Base-by-base conservation (phyloP, 75 land plant genomes). In the Cupressus sempervirens region DNA sequence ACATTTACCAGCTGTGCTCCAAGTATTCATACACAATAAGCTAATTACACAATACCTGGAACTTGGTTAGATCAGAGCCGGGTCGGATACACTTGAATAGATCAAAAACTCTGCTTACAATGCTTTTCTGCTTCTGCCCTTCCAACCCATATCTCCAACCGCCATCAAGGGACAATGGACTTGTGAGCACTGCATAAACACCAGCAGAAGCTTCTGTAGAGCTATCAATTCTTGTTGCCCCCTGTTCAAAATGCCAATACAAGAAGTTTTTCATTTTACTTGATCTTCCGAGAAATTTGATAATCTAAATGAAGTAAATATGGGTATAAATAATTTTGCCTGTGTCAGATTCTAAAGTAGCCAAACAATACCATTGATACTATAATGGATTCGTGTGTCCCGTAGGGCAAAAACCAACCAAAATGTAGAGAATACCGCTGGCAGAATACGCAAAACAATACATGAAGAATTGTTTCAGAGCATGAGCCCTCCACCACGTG, bases 21-120 rank as follows among this genome's bases (percentile, higher is more conserved):
- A 35, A 76, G 7, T 32, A 11, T 20, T 56, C 1, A 68, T 14
- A 58, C 54, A 62, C 9, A 20, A 45, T 70, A 65, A 68, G 11
- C 35, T 34, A 40, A 10, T 11, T n/a, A 35, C 40, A 73, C 86
- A 50, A 56, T 90, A 88, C 93, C 91, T 94, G 90, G 58, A 94
- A 89, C 16, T 50, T 89, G 2, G 95, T 89, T 82, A 97, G 86
- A 83, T 97, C 98, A 7, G 99, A 88, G 77, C 99, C 98, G 2
- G 93, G 92, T 50, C 90, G 85, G 3, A 93, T 83, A 45, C 89
- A 90, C 50, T 89, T 94, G 85, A 96, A 86, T 12, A 97, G 87
- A 80, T 92, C 35, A 3, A 82, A 34, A 50, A 82, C 0, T 35
- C 23, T 18, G 15, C 54, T 45, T 13, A 82, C 38, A 52, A 82